Conservation (phyloP, 352 stramenopile genomes). For the Pythium insidiosum region DNA sequence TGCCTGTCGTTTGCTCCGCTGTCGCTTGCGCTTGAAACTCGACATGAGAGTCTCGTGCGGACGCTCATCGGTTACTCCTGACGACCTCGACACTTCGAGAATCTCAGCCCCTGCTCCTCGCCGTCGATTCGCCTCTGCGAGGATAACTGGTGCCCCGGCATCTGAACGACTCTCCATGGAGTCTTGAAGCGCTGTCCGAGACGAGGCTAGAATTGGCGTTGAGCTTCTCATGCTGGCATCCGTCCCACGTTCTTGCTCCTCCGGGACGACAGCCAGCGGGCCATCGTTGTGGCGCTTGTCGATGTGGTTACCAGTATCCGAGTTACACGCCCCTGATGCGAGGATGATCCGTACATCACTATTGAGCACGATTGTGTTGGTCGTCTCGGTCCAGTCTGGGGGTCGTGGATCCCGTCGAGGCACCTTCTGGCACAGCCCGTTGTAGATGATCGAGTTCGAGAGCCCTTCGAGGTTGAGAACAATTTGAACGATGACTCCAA, state of each 20-base stretch:
- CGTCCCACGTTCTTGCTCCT: slow-evolving; percentile 11
- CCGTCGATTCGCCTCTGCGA: too few relatives aligned
- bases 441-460: slow-evolving; percentile 68
- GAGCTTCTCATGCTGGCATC: slow-evolving; percentile 6
- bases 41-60: not conserved
- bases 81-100: not conserved
- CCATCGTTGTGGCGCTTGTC: not conserved
- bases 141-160: too few relatives aligned
- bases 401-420: not conserved
- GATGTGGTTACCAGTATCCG: not conserved
- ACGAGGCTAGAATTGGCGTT: not conserved
- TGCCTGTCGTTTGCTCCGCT: not conserved
- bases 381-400: not conserved
- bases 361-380: not conserved
- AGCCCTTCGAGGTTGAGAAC: slow-evolving; percentile 64
- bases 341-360: too few relatives aligned
- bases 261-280: slow-evolving; percentile 2
- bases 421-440: slow-evolving; percentile 35
- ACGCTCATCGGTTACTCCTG: slow-evolving; percentile 4
- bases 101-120: not conserved
- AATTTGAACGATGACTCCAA: slow-evolving; percentile 43
- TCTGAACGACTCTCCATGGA: too few relatives aligned
- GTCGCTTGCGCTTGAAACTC: not conserved
- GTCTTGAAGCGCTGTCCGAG: too few relatives aligned
- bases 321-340: too few relatives aligned